Conservation (phyloP, 2,329 filamentous ascomycete species). For the Sporothrix variecibatus region DNA sequence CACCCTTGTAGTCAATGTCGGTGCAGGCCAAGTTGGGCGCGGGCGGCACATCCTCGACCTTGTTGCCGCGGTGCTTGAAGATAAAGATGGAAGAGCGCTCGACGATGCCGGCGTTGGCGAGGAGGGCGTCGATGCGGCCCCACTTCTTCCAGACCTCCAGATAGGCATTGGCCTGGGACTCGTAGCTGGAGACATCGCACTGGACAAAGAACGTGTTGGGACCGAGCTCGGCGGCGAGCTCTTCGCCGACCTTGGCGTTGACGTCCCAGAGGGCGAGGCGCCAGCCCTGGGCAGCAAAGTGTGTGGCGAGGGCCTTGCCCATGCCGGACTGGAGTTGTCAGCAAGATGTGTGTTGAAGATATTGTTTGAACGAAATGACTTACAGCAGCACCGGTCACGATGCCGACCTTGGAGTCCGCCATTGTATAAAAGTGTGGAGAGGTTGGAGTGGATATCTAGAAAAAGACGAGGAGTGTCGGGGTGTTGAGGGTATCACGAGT, state of each 20-base stretch:
- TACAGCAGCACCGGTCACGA: slow-evolving; percentile 29
- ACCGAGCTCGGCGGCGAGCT: slow-evolving; percentile 20
- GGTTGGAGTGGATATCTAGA: neutral
- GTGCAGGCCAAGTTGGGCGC: slow-evolving; percentile 49
- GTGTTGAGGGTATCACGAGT: neutral
- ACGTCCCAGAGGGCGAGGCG: slow-evolving; percentile 23
- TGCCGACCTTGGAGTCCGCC: slow-evolving; percentile 25
- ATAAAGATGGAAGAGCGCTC: slow-evolving; percentile 51
- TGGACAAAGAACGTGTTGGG: slow-evolving; percentile 44
- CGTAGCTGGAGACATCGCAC: slow-evolving; percentile 50
- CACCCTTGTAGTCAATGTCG: slow-evolving; percentile 54
- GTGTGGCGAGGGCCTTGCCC: slow-evolving; percentile 24
- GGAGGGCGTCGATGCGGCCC: slow-evolving; percentile 50
- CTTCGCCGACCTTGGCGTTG: slow-evolving; percentile 25
- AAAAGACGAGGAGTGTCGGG: neutral
- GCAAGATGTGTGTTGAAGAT: neutral
- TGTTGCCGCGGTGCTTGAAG: slow-evolving; percentile 21
- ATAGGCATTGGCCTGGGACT: slow-evolving; percentile 47
- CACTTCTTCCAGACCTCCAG: slow-evolving; percentile 45
- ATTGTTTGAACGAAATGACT: neutral
- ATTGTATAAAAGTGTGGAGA: neutral
- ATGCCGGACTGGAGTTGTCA: slow-evolving; percentile 20
- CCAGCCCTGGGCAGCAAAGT: slow-evolving; percentile 39
- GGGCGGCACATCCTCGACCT: slow-evolving; percentile 31
- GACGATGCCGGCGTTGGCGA: slow-evolving; percentile 54